phyloP scores from a whole-genome alignment of 2,329 filamentous ascomycete genomes.

The Fusarium heterosporum region DNA sequence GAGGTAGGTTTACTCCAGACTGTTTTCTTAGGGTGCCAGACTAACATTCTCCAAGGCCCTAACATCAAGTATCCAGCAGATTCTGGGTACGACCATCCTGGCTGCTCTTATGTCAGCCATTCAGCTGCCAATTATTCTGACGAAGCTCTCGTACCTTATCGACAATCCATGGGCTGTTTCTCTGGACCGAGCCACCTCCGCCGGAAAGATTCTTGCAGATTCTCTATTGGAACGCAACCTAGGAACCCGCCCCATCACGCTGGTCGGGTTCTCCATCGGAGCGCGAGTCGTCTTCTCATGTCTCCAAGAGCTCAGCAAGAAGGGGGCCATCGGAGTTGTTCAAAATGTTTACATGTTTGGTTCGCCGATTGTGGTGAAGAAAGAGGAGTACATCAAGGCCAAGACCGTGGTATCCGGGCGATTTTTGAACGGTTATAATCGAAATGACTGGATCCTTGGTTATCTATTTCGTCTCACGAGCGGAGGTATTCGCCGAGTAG shows the following conservation, averaged over 20 bases:
- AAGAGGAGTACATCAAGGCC: conserved; percentile 86
- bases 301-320: conserved; percentile 84
- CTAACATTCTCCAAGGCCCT: conserved; percentile 71
- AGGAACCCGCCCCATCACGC: conserved; percentile 88
- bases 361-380: conserved; percentile 89
- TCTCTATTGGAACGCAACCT: conserved; percentile 92
- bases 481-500: conserved; percentile 89
- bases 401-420: conserved; percentile 89
- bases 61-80: conserved; percentile 95
- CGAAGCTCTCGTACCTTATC: conserved; percentile 94
- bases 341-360: conserved; percentile 98
- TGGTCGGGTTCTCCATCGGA: conserved; percentile 94
- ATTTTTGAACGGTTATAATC: conserved; percentile 94
- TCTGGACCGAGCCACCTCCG: conserved; percentile 85
- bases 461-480: conserved; percentile 96
- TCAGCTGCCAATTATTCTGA: conserved; percentile 90
- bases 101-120: conserved; percentile 91
- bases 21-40: not conserved
- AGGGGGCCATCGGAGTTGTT: conserved; percentile 85
- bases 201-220: conserved; percentile 92
- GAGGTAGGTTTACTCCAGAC: conserved; percentile 71
- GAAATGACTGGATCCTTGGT: conserved; percentile 95
- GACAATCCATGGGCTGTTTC: conserved; percentile 99
- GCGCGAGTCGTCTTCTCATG: conserved; percentile 93
- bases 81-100: conserved; percentile 89